Conservation (phyloP, 768 basidiomycete species). For the Clavaria fumosa region DNA sequence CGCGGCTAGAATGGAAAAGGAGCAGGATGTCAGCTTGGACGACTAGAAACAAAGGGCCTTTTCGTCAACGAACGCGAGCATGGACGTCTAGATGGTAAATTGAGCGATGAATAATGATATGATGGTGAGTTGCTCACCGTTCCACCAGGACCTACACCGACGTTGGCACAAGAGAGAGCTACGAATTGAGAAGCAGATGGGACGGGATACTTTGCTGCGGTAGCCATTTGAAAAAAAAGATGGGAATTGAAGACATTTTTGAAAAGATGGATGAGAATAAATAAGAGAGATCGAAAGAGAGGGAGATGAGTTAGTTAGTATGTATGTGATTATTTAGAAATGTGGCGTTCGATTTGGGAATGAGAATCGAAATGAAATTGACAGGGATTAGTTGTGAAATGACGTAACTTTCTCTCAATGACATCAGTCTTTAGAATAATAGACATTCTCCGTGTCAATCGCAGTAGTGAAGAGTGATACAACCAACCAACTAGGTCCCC, state of each 20-base stretch:
- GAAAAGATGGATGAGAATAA: too few species aligned
- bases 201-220: constrained; percentile 20
- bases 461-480: too few species aligned
- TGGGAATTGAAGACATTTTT: too few species aligned
- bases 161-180: constrained; percentile 47
- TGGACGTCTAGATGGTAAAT: too few species aligned
- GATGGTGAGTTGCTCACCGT: too few species aligned
- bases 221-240: constrained; percentile 12
- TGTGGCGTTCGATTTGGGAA: constrained; percentile 1
- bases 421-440: too few species aligned
- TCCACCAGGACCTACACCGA: constrained; percentile 72
- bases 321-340: constrained; percentile 11
- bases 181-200: constrained; percentile 31
- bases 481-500: too few species aligned
- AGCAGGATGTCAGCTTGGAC: too few species aligned
- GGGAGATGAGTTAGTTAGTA: constrained; percentile 1
- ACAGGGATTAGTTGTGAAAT: too few species aligned
- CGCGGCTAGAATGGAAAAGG: constrained; percentile 19
- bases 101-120: too few species aligned
- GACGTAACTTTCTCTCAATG: too few species aligned
- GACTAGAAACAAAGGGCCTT: background rate
- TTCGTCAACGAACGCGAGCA: constrained; percentile 54
- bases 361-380: background rate
- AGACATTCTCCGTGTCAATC: too few species aligned
- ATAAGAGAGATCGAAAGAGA: constrained; percentile 8